Percentiles rank a stretch among this genome's conserved stretches.
Evolutionary conservation across 371 early-diverging fungal species (phyloP).

Genomic region (Rhizomucor miehei): DNA sequence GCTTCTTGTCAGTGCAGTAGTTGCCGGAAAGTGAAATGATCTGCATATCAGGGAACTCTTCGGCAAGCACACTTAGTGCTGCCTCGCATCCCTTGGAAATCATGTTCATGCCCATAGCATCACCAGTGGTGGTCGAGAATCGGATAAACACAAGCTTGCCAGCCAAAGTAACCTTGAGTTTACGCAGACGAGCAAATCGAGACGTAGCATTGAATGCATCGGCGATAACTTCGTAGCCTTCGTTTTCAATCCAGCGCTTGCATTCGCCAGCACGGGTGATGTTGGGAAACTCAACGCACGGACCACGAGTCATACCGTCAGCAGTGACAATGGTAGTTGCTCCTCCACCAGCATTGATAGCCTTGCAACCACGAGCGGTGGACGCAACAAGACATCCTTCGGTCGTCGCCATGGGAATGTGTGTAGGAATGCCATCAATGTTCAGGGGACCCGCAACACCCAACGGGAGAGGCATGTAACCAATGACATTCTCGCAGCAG

Average conservation of each 20-base stretch:
- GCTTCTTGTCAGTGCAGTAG: conserved; percentile 98
- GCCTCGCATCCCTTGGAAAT: conserved; percentile 94
- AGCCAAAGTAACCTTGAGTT: conserved; percentile 83
- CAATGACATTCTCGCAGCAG: conserved; percentile 97
- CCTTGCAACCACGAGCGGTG: conserved; percentile 93
- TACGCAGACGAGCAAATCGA: conserved; percentile 81
- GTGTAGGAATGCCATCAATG: conserved; percentile 76
- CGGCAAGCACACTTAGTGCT: conserved; percentile 58
- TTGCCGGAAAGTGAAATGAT: conserved; percentile 88
- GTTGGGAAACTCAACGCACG: conserved; percentile 82
- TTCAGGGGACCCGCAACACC: conserved; percentile 87
- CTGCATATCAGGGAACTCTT: conserved; percentile 72
- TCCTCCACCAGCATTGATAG: conserved; percentile 87
- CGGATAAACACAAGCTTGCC: conserved; percentile 82
- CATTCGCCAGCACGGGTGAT: conserved; percentile 66
- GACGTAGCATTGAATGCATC: conserved; percentile 86
- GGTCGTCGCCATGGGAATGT: conserved; percentile 96
- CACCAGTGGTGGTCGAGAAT: conserved; percentile 91
- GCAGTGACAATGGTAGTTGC: conserved; percentile 79
- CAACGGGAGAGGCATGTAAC: conserved; percentile 91
- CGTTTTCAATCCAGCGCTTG: conserved; percentile 75
- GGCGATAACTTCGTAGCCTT: conserved; percentile 65
- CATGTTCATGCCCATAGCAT: conserved; percentile 99
- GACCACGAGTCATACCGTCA: conserved; percentile 95
- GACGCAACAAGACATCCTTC: conserved; percentile 95